Percentiles rank a stretch among this genome's conserved stretches.
Evolutionary conservation across 371 early-diverging fungal species (phyloP).

Genomic region (Rhizomucor pusillus): DNA sequence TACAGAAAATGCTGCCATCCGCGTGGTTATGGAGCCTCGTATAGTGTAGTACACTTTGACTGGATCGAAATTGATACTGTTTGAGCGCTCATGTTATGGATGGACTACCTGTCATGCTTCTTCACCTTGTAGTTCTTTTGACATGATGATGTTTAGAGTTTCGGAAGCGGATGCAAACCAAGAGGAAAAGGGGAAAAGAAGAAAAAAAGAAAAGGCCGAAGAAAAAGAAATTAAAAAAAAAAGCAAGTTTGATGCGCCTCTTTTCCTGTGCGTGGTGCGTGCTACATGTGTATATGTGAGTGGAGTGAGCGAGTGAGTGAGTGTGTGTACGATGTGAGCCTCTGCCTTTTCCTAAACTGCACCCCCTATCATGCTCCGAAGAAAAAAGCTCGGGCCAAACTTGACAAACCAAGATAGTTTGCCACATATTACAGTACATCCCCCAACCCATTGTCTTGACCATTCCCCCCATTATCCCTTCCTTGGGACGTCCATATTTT

Average conservation of each 20-base stretch:
- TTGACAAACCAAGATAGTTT: not conserved
- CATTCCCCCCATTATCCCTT: not conserved
- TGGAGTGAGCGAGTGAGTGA: slow-evolving; percentile 4
- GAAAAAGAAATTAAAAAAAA: slow-evolving; percentile 11
- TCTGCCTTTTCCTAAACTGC: slow-evolving; percentile 10
- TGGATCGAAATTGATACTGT: slow-evolving; percentile 9
- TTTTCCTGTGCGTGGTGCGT: slow-evolving; percentile 3
- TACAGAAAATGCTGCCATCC: slow-evolving; percentile 25
- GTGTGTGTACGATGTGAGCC: slow-evolving; percentile 9
- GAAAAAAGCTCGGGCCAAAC: slow-evolving; percentile 15
- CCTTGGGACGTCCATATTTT: not conserved
- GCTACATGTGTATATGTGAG: slow-evolving; percentile 4
- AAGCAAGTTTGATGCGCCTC: slow-evolving; percentile 17
- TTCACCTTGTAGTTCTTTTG: not conserved
- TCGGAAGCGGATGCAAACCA: slow-evolving; percentile 7
- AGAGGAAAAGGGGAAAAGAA: slow-evolving; percentile 13
- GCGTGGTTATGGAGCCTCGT: slow-evolving; percentile 27
- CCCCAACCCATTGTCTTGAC: not conserved
- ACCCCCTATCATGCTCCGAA: slow-evolving; percentile 9
- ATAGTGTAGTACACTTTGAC: slow-evolving; percentile 34
- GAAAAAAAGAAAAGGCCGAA: slow-evolving; percentile 9
- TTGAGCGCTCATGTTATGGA: too few relatives aligned
- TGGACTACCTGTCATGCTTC: not conserved
- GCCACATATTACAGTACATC: not conserved
- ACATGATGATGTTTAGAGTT: slow-evolving; percentile 4